Base-by-base conservation (phyloP, 2,329 filamentous ascomycete genomes). In the Apiospora sp. region DNA sequence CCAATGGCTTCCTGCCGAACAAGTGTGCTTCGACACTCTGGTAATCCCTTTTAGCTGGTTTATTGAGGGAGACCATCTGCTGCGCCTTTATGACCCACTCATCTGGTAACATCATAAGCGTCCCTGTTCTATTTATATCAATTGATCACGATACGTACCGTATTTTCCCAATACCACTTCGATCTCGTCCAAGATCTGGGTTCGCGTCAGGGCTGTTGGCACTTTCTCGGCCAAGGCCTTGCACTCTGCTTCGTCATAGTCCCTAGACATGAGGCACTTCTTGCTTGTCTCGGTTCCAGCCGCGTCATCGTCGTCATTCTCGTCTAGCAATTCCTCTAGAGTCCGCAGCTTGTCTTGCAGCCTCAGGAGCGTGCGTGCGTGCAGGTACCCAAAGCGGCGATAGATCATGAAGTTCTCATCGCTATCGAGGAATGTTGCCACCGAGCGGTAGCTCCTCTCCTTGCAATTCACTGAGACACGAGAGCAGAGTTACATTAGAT, bases 361-460 rank as follows among this genome's bases (percentile, higher is more conserved):
- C 7, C 69, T 12, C 4, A 71, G 10, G 0, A 71, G 69, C 2
- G 8, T 71, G 27, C 69, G 69, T 0, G 69, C 14, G 69, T 71
- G 69, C 1, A 71, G 24, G 8, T 71, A 71, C 0, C 69, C 69
- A 5, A 71, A 71, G 4, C 69, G 69, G 24, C 69, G 69, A 4
- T 71, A 71, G 4, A 71, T 64, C 69, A 71, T 71, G 16, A 71
- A 71, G 22, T 71, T 71, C 30, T 71, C 69, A 13, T 71, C 69
- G n/a, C 69, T 71, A 2, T 71, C 69, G 22, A 71, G 51, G n/a
- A 71, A 71, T 1, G 69, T 71, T 1, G 69, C 69, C 2, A 64
- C 37, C 2, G 34, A 37, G 2, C 69, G 69, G 70, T 30, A 67
- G 64, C 72, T 37, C 24, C 44, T 48, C 48, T 72, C 69, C 5